Base-by-base conservation (phyloP, 177 flowering plant genomes). In the Telopea speciosissima region DNA sequence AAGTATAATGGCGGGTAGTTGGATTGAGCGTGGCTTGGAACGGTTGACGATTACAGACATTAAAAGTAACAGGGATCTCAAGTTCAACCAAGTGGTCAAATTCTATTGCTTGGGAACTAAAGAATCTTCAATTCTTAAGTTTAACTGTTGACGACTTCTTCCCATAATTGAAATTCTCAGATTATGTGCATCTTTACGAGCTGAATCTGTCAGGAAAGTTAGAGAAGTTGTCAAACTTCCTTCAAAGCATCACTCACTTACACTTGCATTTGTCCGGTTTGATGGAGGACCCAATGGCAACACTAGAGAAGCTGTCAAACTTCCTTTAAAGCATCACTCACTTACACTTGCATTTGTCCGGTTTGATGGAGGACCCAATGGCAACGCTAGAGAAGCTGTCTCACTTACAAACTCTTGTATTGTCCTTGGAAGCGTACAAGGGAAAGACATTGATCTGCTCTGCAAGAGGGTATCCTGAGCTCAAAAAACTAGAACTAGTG, bases 391-490 rank as follows among this genome's bases (percentile, higher is more conserved):
- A 67, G 44, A 73, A 24, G 40, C 33, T 67, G 17, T 58, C 1
- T 12, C 44, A 66, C 31, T 22, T 66, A 24, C 44, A 13, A 21
- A 31, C 12, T 45, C 59, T 66, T 1, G 5, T 0, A 24, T 24
- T 67, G 24, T 22, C 0, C 19, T 9, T 0, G 1, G 10, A 23
- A 6, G 13, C 62, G 21, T 54, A 54, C 17, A 26, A 8, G 19
- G 62, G 62, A n/a, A 13, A 58, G 24, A 40, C 19, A 19, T 12
- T 68, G 62, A 44, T 28, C 14, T 68, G 70, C 44, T 3, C 5
- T 19, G 24, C 24, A 54, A 7, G 26, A 54, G 70, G 70, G 44
- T 56, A 54, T 40, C 36, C 69, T 49, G n/a, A 49, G 52, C 69
- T 49, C 61, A 33, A 49, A 67, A 10, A 14, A 11, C 22, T 67